These are phyloP conservation scores for Trichothecium sympodiale DNA, from an alignment of 2,329 filamentous ascomycete genomes.

Conservation along the genomic window DNA sequence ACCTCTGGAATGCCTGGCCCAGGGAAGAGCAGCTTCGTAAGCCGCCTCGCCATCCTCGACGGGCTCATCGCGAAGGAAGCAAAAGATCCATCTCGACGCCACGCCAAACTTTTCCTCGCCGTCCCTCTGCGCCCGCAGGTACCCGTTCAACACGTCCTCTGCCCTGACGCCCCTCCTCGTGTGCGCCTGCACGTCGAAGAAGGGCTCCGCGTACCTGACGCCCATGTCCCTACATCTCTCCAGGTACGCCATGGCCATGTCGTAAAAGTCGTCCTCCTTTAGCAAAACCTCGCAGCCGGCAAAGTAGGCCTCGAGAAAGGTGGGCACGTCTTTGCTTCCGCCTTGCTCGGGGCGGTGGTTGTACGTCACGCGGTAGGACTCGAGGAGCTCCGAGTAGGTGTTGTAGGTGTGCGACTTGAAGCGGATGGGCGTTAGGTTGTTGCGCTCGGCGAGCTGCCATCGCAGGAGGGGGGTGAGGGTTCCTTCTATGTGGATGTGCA, in stretches of 20 bases:
- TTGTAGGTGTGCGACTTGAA: constrained; percentile 35
- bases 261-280: constrained; percentile 54
- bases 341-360: constrained; percentile 27
- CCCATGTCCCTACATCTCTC: constrained; percentile 46
- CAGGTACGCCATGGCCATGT: constrained; percentile 60
- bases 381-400: constrained; percentile 43
- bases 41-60: constrained; percentile 56
- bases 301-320: constrained; percentile 62
- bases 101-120: constrained; percentile 50
- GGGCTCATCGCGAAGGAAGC: constrained; percentile 57
- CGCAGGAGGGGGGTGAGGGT: constrained; percentile 55
- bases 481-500: constrained; percentile 68
- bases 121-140: constrained; percentile 43
- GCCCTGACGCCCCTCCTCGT: constrained; percentile 48
- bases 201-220: constrained; percentile 60
- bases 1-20: neutral
- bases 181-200: constrained; percentile 70
- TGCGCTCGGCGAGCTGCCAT: constrained; percentile 53
- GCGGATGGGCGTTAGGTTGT: constrained; percentile 46
- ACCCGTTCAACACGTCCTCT: constrained; percentile 48
- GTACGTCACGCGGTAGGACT: constrained; percentile 51
- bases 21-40: constrained; percentile 32
- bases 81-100: constrained; percentile 50
- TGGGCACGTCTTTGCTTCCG: constrained; percentile 20
- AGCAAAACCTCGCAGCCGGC: constrained; percentile 63